These are phyloP conservation scores for Fusarium anguioides DNA, from an alignment of 2,329 filamentous ascomycete species.

Conservation along the genomic window DNA sequence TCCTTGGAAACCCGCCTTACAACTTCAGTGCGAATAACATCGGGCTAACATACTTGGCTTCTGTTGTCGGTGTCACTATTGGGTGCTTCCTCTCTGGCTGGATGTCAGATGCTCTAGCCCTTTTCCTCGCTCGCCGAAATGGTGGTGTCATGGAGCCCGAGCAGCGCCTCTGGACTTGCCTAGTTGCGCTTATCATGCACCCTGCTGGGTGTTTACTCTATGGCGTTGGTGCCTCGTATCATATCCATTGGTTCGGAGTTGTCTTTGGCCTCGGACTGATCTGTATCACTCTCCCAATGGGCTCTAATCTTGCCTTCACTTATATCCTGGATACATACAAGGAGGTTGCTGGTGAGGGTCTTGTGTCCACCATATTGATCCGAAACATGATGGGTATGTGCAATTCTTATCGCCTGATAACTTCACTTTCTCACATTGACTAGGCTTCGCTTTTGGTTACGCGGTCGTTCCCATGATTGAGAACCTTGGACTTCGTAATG, in stretches of 20 bases:
- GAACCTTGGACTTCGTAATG: not conserved
- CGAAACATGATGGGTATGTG: slow-evolving; percentile 12
- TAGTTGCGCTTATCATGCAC: slow-evolving; percentile 36
- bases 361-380: slow-evolving; percentile 2
- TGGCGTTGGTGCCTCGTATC: slow-evolving; percentile 26
- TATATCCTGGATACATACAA: slow-evolving; percentile 5
- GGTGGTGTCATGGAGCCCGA: slow-evolving; percentile 44
- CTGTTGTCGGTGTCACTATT: not conserved
- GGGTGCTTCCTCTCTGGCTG: slow-evolving; percentile 32
- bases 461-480: slow-evolving; percentile 4
- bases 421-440: not conserved
- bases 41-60: slow-evolving; percentile 3
- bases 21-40: slow-evolving; percentile 1
- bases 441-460: slow-evolving; percentile 1
- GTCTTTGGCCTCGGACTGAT: slow-evolving; percentile 20
- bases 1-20: not conserved
- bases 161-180: slow-evolving; percentile 41
- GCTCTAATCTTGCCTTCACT: slow-evolving; percentile 11
- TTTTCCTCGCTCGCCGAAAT: slow-evolving; percentile 37
- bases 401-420: not conserved
- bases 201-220: slow-evolving; percentile 41
- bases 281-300: not conserved
- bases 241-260: slow-evolving; percentile 42
- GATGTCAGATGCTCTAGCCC: slow-evolving; percentile 35
- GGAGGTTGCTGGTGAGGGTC: slow-evolving; percentile 1